Evolutionary conservation across 2,329 filamentous ascomycete genomes (phyloP).

Genomic region (Colletotrichum sp.): DNA sequence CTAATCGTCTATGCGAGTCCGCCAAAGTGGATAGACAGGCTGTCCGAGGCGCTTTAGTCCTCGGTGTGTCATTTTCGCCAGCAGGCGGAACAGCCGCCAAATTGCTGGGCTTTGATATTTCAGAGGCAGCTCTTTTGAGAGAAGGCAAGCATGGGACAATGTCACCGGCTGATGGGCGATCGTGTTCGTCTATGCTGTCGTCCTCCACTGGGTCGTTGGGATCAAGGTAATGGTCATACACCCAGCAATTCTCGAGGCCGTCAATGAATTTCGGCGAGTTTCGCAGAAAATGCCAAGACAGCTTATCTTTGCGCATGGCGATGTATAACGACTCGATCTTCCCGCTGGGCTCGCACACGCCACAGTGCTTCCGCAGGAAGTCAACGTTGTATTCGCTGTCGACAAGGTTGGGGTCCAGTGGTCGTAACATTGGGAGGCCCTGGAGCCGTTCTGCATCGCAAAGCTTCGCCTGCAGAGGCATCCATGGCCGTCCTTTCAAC

Average conservation of each 20-base stretch:
- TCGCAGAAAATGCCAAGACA: conserved; percentile 62
- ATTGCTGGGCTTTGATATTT: conserved; percentile 55
- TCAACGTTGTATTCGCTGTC: conserved; percentile 50
- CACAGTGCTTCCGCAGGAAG: conserved; percentile 59
- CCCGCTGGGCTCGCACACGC: conserved; percentile 58
- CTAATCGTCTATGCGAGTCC: conserved; percentile 43
- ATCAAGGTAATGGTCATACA: conserved; percentile 56
- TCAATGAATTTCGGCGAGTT: conserved; percentile 52
- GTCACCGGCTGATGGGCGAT: conserved; percentile 51
- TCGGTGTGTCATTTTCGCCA: conserved; percentile 34
- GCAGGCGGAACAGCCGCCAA: conserved; percentile 42
- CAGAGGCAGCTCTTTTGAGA: conserved; percentile 57
- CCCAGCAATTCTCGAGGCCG: conserved; percentile 62
- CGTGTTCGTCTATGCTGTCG: conserved; percentile 38
- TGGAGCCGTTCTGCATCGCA: conserved; percentile 60
- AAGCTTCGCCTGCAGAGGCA: conserved; percentile 62
- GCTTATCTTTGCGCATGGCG: conserved; percentile 56
- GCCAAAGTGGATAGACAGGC: conserved; percentile 42
- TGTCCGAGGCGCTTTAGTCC: conserved; percentile 43
- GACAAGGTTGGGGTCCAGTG: conserved; percentile 49
- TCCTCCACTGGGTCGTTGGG: conserved; percentile 39
- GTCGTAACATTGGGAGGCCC: conserved; percentile 65
- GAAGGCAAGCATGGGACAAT: conserved; percentile 42
- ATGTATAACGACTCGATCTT: conserved; percentile 66
- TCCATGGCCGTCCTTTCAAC: conserved; percentile 57